Conservation (phyloP, 2,329 filamentous ascomycete species). For the Nemania sp. region DNA sequence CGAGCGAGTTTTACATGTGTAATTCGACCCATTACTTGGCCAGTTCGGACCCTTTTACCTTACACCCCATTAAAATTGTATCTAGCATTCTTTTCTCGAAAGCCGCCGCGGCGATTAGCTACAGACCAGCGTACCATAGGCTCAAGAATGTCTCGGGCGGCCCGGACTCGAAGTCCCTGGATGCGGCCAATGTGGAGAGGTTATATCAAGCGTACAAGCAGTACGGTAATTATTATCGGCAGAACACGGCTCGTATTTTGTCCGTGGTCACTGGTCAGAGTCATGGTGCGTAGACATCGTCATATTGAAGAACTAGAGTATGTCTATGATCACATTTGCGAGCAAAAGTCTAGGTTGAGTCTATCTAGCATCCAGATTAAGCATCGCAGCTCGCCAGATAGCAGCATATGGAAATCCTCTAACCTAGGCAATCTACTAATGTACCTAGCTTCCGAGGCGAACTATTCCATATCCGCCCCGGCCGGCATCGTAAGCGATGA, state of each 20-base stretch:
- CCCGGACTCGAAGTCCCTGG: neutral
- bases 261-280: too few species aligned
- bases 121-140: neutral
- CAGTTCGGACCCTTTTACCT: neutral
- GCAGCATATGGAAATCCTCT: neutral
- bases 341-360: too few species aligned
- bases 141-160: neutral
- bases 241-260: too few species aligned
- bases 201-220: too few species aligned
- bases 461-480: neutral
- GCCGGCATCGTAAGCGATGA: neutral
- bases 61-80: neutral
- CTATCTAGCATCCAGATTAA: neutral
- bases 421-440: neutral
- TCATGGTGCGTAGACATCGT: neutral
- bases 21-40: constrained; percentile 1
- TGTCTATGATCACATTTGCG: too few species aligned
- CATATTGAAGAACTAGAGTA: neutral
- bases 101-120: constrained; percentile 8
- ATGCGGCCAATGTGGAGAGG: neutral
- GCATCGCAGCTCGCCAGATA: neutral
- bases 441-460: neutral
- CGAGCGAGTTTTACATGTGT: neutral
- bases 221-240: too few species aligned
- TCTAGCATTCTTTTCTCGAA: constrained; percentile 10